phyloP scores from a whole-genome alignment of 257 asterid genomes.

The Petrea volubilis region DNA sequence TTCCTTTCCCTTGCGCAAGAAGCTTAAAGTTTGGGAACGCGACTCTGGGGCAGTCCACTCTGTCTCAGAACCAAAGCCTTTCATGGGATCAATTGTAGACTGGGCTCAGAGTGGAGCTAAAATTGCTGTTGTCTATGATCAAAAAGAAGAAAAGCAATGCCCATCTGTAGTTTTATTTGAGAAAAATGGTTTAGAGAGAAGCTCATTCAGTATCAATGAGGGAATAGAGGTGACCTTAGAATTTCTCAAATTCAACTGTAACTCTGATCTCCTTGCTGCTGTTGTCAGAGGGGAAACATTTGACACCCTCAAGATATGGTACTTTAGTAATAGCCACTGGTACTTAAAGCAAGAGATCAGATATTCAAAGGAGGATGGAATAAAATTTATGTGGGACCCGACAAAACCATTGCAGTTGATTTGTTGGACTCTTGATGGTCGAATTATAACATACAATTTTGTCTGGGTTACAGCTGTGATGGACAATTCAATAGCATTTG shows the following conservation, averaged over 20 bases:
- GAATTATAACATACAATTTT: slow-evolving; percentile 56
- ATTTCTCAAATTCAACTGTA: slow-evolving; percentile 80
- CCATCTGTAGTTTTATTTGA: slow-evolving; percentile 80
- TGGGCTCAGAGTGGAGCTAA: slow-evolving; percentile 91
- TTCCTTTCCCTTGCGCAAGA: slow-evolving; percentile 48
- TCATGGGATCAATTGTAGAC: slow-evolving; percentile 74
- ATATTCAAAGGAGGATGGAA: slow-evolving; percentile 58
- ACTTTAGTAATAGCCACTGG: slow-evolving; percentile 89
- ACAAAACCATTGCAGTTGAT: slow-evolving; percentile 66
- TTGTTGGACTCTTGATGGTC: slow-evolving; percentile 78
- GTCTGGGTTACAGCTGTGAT: slow-evolving; percentile 84
- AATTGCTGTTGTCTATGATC: slow-evolving; percentile 68
- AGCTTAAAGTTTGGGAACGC: slow-evolving; percentile 96
- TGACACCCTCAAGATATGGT: slow-evolving; percentile 82
- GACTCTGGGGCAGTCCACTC: slow-evolving; percentile 84
- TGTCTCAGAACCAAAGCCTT: slow-evolving; percentile 73
- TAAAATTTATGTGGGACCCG: slow-evolving; percentile 85
- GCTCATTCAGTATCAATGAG: slow-evolving; percentile 69
- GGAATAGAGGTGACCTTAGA: slow-evolving; percentile 58
- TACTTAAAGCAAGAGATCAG: slow-evolving; percentile 88
- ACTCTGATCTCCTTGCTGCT: slow-evolving; percentile 87
- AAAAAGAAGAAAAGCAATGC: slow-evolving; percentile 50
- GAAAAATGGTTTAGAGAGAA: slow-evolving; percentile 90
- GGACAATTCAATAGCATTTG: slow-evolving; percentile 80
- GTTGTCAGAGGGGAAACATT: slow-evolving; percentile 63